Conservation (phyloP, 2,329 filamentous ascomycete genomes). For the Penicillium thymicola region DNA sequence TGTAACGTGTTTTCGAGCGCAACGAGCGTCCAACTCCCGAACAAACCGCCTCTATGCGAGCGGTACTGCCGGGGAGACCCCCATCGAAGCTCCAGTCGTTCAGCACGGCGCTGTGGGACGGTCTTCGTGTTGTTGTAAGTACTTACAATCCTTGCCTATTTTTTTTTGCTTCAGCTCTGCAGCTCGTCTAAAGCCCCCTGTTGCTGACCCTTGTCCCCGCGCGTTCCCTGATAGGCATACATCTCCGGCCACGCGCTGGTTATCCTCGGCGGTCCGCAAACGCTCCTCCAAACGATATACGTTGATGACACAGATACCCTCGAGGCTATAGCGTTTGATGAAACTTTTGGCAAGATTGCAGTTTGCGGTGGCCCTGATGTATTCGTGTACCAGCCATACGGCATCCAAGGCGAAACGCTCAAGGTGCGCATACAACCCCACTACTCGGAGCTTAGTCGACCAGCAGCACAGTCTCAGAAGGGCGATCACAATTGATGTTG, state of each 20-base stretch:
- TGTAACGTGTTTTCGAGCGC: constrained; percentile 29
- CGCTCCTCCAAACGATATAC: constrained; percentile 85
- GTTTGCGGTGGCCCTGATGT: constrained; percentile 64
- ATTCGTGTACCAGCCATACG: constrained; percentile 75
- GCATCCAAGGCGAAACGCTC: constrained; percentile 65
- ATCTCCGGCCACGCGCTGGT: constrained; percentile 85
- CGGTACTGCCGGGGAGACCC: constrained; percentile 75
- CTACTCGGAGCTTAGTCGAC: constrained; percentile 12
- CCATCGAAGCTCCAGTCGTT: constrained; percentile 74
- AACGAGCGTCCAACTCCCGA: constrained; percentile 25
- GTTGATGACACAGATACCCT: constrained; percentile 69
- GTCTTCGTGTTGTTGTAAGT: constrained; percentile 68
- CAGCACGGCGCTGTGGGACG: constrained; percentile 69
- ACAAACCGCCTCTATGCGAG: constrained; percentile 62
- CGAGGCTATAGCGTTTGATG: constrained; percentile 76
- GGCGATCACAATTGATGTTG: background rate
- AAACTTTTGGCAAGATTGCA: constrained; percentile 79
- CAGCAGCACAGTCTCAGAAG: background rate
- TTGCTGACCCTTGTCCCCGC: constrained; percentile 14
- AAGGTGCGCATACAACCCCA: constrained; percentile 56
- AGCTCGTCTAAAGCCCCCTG: background rate
- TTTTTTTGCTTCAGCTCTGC: background rate
- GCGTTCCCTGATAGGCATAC: constrained; percentile 61
- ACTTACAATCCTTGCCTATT: background rate
- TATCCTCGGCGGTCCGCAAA: constrained; percentile 70